Percentiles rank a stretch among this genome's conserved stretches.
phyloP scores from a whole-genome alignment of 2,329 filamentous ascomycete genomes.

The Mycosphaerella sp. region DNA sequence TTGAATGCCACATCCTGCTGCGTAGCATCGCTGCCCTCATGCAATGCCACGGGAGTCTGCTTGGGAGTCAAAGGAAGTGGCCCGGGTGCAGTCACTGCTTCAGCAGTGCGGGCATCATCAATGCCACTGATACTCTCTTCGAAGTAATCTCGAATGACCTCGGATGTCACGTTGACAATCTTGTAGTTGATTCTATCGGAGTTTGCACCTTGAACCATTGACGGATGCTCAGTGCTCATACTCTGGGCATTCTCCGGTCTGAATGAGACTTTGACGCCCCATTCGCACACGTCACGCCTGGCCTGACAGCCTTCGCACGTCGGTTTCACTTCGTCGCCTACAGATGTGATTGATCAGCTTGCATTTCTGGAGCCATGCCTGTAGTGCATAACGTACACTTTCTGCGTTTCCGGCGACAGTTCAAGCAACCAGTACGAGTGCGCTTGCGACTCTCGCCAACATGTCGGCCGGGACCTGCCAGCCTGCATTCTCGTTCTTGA shows the following conservation, averaged over 20 bases:
- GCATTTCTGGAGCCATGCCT: background rate
- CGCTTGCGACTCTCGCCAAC: constrained; percentile 22
- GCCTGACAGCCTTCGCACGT: constrained; percentile 30
- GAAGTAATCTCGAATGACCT: constrained; percentile 30
- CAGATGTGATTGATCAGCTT: background rate
- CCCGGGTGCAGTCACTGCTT: constrained; percentile 4
- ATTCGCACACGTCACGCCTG: constrained; percentile 30
- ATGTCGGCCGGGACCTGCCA: constrained; percentile 21
- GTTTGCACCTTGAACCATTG: constrained; percentile 26
- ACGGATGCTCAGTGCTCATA: constrained; percentile 29
- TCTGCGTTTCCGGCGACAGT: constrained; percentile 31
- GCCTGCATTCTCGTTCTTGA: constrained; percentile 17
- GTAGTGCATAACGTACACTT: constrained; percentile 25
- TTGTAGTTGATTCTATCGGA: constrained; percentile 20
- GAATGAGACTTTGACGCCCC: constrained; percentile 29
- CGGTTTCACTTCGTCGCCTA: constrained; percentile 32
- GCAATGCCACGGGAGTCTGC: background rate
- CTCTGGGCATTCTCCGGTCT: constrained; percentile 29
- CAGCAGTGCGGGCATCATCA: constrained; percentile 12
- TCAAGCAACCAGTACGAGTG: constrained; percentile 33
- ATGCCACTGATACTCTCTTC: constrained; percentile 21
- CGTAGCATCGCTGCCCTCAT: background rate
- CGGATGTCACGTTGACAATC: constrained; percentile 31
- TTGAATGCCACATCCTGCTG: constrained; percentile 7
- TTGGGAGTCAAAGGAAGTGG: constrained; percentile 1